Base-by-base conservation (phyloP, 352 stramenopile genomes). In the Pythium periplocum region DNA sequence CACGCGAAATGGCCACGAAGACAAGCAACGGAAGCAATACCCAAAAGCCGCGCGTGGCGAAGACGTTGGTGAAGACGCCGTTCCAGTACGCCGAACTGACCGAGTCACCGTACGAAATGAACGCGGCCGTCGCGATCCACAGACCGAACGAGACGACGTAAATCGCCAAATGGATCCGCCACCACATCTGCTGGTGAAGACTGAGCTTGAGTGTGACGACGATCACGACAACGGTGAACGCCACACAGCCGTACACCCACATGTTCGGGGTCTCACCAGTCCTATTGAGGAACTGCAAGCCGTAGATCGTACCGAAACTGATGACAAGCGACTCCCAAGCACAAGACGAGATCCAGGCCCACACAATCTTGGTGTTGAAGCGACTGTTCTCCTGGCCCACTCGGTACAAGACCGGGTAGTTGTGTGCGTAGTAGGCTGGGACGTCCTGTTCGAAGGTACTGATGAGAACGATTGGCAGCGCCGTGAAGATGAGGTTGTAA, bases 191-290 rank as follows among this genome's bases (percentile, higher is more conserved):
- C 58, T 93, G 81, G 45, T 91, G 79, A 45, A 93, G 58, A 51
- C 82, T 85, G 2, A 97, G 81, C 76, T 99, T 99, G 53, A 97
- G 71, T 36, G 93, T 97, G 45, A 98, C 86, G n/a, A 98, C 77
- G 41, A 98, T 78, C 44, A 99, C 74, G 35, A 98, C 78, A 57
- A 93, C 89, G 11, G 91, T 96, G 69, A 98, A 98, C 41, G 95
- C 87, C 3, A 85, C 91, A 41, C 86, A 96, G 41, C 96, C 96
- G 53, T 98, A 95, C 34, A 96, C 86, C 71, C 95, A 96, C 73
- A 98, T 87, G 46, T 87, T 96, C 6, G 86, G 82, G 42, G 91
- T 96, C 59, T 96, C 83, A 4, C 90, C 95, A 31, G 79, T 75
- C 2, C 83, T 75, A 3, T 80, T 73, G 46, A 93, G 66, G 51